Evolutionary conservation across 148 eudicot species (phyloP).

Genomic region (Nepenthes gracilis): DNA sequence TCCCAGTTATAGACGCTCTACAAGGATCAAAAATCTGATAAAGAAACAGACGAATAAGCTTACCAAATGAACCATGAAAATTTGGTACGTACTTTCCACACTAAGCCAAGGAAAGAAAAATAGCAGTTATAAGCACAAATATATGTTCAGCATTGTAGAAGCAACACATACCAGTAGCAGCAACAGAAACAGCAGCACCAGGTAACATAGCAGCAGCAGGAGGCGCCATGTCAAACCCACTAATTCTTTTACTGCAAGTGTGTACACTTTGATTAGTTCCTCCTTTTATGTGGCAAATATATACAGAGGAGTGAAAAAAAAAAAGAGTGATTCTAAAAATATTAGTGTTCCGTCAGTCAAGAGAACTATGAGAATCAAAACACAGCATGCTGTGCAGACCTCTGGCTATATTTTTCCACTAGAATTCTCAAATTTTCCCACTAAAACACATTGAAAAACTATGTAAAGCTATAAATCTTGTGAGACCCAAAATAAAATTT

Average conservation of each 20-base stretch:
- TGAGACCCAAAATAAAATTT: too few species aligned
- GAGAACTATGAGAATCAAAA: too few species aligned
- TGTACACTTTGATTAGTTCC: background rate
- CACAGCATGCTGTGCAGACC: too few species aligned
- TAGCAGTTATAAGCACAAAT: constrained; percentile 38
- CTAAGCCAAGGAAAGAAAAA: constrained; percentile 54
- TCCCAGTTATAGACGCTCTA: constrained; percentile 21
- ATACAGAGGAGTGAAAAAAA: background rate
- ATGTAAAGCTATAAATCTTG: too few species aligned
- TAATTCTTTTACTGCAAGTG: constrained; percentile 78
- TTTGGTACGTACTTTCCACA: constrained; percentile 71
- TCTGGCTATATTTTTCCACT: too few species aligned
- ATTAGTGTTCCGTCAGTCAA: too few species aligned
- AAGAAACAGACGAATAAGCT: constrained; percentile 53
- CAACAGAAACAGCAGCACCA: constrained; percentile 26
- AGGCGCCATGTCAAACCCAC: constrained; percentile 99
- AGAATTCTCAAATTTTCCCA: too few species aligned
- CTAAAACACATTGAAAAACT: too few species aligned
- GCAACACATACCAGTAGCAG: constrained; percentile 40
- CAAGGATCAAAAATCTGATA: constrained; percentile 17
- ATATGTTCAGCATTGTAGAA: constrained; percentile 10
- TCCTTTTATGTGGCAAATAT: background rate
- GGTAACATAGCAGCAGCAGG: constrained; percentile 73
- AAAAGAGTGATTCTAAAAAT: background rate
- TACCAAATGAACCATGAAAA: constrained; percentile 57